Evolutionary conservation across 176 grass and related monocot genomes (phyloP), one percentile per base, ranked within the genome.

Genomic region (Bonia amplexicaulis): DNA sequence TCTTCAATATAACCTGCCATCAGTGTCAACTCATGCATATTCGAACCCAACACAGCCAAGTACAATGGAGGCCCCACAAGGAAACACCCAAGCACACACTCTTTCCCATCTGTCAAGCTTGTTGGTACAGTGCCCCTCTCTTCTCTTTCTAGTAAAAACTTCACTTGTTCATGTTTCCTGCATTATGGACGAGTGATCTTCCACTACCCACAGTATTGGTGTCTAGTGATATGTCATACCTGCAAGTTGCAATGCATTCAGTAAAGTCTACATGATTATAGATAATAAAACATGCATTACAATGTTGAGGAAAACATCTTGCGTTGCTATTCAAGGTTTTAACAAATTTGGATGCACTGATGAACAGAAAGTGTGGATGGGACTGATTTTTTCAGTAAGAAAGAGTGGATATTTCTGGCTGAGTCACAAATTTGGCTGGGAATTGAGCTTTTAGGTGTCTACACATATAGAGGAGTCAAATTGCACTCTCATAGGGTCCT

Each of bases 1-100:
- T 74, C 88, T 96, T 82, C 91, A 99, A 62, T 96, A 99, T 85
- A 92, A 92, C 35, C 54, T 96, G 64, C 88, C 97, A 76, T 94
- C 96, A 61, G 93, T 76, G 59, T 88, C 93, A 35, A 85, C 76
- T 86, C 87, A 95, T 80, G 52, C 85, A 25, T 89, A 91, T 73
- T 79, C 90, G 22, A 94, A 89, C 61, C 77, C 79, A 0, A 86
- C 86, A 45, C 93, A 94, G 65, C 80, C 93, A 52, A 92, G 71
- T 85, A 80, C 91, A 81, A 54, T 87, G 75, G 86, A 91, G 53
- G 88, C 85, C 59, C 87, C 86, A 72, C 93, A 94, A 83, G 88
- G 91, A 87, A 99, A 86, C 86, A 83, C 60, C 35, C 96, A 96
- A 76, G 47, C 91, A 15, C 93, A 95, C 60, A 96, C 84, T 74